phyloP scores from a whole-genome alignment of 1,284 basidiomycete species.

The Hypsizygus ulmarius region DNA sequence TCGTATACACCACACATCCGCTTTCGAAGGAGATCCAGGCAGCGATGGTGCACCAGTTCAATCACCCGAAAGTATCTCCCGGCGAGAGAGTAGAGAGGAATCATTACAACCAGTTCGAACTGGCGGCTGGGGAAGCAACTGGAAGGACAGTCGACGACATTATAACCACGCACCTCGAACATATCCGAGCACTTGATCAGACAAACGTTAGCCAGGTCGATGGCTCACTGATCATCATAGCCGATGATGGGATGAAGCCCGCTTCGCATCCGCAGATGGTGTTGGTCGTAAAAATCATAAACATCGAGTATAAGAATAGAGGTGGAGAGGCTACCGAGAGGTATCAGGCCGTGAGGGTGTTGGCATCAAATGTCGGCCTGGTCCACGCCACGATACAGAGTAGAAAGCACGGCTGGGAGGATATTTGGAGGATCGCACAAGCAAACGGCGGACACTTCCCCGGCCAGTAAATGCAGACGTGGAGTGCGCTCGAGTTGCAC shows the following conservation, averaged over 20 bases:
- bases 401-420: conserved; percentile 16
- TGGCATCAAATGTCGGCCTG: conserved; percentile 12
- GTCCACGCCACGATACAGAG: conserved; percentile 14
- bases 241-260: conserved; percentile 16
- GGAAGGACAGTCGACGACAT: conserved; percentile 9
- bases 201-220: conserved; percentile 1
- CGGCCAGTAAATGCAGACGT: conserved; percentile 10
- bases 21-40: conserved; percentile 4
- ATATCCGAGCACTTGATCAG: not conserved
- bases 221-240: conserved; percentile 11
- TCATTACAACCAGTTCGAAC: conserved; percentile 4
- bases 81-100: not conserved
- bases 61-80: conserved; percentile 1
- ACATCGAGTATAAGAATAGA: not conserved
- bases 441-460: conserved; percentile 18
- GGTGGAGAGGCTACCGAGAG: not conserved
- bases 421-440: conserved; percentile 18
- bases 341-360: conserved; percentile 14
- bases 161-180: not conserved
- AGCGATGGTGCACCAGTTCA: conserved; percentile 10
- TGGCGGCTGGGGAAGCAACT: conserved; percentile 4
- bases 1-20: conserved; percentile 14
- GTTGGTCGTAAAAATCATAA: conserved; percentile 14
- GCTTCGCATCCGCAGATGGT: conserved; percentile 16
- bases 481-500: no score